Evolutionary conservation across 345 rosid species (phyloP).

Genomic region (Anacardium occidentale): DNA sequence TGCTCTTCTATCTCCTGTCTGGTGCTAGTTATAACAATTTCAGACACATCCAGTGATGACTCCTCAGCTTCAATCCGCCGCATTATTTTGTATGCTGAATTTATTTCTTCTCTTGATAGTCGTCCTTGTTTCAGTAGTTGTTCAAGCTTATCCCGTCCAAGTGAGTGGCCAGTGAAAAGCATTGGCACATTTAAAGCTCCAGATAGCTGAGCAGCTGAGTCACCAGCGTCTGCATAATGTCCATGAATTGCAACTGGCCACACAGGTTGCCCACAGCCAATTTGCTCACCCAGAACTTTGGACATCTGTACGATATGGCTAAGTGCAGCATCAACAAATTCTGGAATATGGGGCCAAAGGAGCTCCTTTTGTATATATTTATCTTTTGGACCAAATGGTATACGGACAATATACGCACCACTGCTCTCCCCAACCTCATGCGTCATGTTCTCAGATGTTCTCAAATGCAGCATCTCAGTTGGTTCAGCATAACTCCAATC

Average conservation of each 20-base stretch:
- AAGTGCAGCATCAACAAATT: slow-evolving; percentile 80
- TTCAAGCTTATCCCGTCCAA: slow-evolving; percentile 78
- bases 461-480: slow-evolving; percentile 59
- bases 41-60: slow-evolving; percentile 65
- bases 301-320: slow-evolving; percentile 70
- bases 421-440: slow-evolving; percentile 72
- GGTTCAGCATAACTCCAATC: slow-evolving; percentile 75
- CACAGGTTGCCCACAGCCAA: slow-evolving; percentile 52
- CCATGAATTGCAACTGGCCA: slow-evolving; percentile 88
- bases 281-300: slow-evolving; percentile 64
- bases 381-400: slow-evolving; percentile 79
- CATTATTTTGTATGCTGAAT: slow-evolving; percentile 62
- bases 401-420: slow-evolving; percentile 73
- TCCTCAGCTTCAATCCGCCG: slow-evolving; percentile 82
- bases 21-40: slow-evolving; percentile 71
- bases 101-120: slow-evolving; percentile 60
- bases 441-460: slow-evolving; percentile 31
- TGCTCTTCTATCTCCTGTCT: slow-evolving; percentile 75
- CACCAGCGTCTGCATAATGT: slow-evolving; percentile 86
- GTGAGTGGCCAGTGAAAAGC: slow-evolving; percentile 86
- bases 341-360: slow-evolving; percentile 77
- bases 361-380: slow-evolving; percentile 68
- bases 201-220: slow-evolving; percentile 72
- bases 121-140: slow-evolving; percentile 76
- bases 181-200: slow-evolving; percentile 82